phyloP scores from a whole-genome alignment of 2,329 filamentous ascomycete species.

The Calonectria ilicicola region DNA sequence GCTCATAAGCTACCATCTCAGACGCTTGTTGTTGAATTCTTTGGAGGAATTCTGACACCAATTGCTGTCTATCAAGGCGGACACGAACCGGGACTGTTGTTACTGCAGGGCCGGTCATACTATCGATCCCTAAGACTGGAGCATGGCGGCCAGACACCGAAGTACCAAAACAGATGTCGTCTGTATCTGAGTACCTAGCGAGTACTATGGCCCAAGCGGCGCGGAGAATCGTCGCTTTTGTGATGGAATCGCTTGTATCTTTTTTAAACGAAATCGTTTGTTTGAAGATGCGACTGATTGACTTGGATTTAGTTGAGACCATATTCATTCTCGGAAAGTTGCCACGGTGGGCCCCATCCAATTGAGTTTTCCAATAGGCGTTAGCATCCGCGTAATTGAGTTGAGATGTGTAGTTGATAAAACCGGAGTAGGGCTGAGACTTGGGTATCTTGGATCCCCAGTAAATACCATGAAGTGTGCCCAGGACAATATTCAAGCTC shows the following conservation, averaged over 20 bases:
- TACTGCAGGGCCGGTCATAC: background rate
- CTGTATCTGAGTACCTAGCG: background rate
- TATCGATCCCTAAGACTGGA: background rate
- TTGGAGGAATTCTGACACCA: background rate
- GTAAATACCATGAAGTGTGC: background rate
- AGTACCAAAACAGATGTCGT: slow-evolving; percentile 11
- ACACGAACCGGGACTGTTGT: background rate
- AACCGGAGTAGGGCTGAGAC: background rate
- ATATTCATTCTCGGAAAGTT: slow-evolving; percentile 54
- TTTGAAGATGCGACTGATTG: background rate
- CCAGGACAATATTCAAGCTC: slow-evolving; percentile 8
- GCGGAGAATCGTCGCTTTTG: background rate
- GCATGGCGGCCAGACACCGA: slow-evolving; percentile 11
- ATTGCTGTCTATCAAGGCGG: background rate
- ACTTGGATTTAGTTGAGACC: background rate
- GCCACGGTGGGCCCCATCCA: slow-evolving; percentile 46
- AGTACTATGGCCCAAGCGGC: slow-evolving; percentile 18
- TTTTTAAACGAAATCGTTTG: background rate
- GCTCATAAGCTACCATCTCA: background rate
- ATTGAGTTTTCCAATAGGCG: background rate
- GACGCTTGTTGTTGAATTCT: background rate
- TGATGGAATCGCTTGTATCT: background rate
- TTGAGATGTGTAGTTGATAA: background rate
- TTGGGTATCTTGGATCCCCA: background rate
- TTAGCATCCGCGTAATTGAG: background rate